Conservation (phyloP, 164 flowering plant genomes). For the Aristolochia contorta region DNA sequence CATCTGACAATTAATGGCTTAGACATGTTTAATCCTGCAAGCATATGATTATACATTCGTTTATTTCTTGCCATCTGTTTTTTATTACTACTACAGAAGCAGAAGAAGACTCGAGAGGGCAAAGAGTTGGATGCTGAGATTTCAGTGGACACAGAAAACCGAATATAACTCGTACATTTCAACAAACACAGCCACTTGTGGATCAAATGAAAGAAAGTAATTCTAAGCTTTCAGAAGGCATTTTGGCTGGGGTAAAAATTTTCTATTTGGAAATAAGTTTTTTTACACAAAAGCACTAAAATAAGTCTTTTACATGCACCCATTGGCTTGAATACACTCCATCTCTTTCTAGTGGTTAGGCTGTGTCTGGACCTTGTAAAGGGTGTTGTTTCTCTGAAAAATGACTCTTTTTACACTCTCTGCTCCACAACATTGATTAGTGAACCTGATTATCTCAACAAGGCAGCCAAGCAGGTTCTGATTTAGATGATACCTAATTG, state of each 20-base stretch:
- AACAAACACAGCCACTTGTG: slow-evolving; percentile 47
- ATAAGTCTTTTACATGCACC: too few species aligned
- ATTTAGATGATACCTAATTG: too few species aligned
- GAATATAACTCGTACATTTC: slow-evolving; percentile 49
- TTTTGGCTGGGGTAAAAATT: slow-evolving; percentile 44
- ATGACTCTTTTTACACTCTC: too few species aligned
- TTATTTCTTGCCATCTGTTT: not conserved
- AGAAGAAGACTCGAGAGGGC: slow-evolving; percentile 41
- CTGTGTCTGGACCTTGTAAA: too few species aligned
- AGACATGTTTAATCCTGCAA: not conserved
- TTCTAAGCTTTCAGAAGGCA: slow-evolving; percentile 44
- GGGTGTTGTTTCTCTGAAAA: too few species aligned
- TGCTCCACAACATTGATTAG: too few species aligned
- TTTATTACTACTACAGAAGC: slow-evolving; percentile 28
- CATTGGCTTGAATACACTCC: too few species aligned
- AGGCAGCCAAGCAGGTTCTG: too few species aligned
- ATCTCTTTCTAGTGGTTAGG: too few species aligned
- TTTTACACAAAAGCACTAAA: too few species aligned
- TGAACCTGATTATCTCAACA: too few species aligned
- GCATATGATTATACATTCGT: not conserved
- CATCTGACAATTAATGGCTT: not conserved
- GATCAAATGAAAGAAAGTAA: slow-evolving; percentile 23
- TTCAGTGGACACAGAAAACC: slow-evolving; percentile 15
- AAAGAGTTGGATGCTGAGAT: slow-evolving; percentile 16
- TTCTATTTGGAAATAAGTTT: too few species aligned